These are phyloP conservation scores for Xylariaceae sp. DNA, from an alignment of 2,329 filamentous ascomycete species.

Conservation along the genomic window DNA sequence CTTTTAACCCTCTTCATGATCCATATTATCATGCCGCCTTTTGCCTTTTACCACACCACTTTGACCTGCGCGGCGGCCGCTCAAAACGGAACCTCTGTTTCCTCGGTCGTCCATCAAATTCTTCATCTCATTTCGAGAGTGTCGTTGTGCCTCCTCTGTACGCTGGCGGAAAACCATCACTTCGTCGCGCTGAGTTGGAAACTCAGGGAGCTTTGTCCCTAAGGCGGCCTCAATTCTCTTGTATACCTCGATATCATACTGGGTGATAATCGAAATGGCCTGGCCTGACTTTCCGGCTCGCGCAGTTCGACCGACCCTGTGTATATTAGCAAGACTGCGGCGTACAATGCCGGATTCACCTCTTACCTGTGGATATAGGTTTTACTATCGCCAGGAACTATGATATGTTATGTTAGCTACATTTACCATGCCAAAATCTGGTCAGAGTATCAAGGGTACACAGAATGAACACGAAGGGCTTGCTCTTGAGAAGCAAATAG, in stretches of 20 bases:
- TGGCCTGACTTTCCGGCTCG: conserved; percentile 85
- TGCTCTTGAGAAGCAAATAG: conserved; percentile 52
- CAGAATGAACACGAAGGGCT: not conserved
- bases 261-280: conserved; percentile 81
- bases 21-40: conserved; percentile 68
- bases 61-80: conserved; percentile 53
- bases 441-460: not conserved
- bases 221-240: conserved; percentile 82
- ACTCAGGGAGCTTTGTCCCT: conserved; percentile 76
- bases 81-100: conserved; percentile 57
- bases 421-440: not conserved
- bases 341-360: not conserved
- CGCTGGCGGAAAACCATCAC: conserved; percentile 81
- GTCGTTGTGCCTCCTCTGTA: conserved; percentile 83
- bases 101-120: conserved; percentile 73
- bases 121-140: conserved; percentile 84
- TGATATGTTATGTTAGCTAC: conserved; percentile 5
- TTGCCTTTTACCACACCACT: conserved; percentile 35
- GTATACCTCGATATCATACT: conserved; percentile 78
- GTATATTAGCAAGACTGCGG: conserved; percentile 60
- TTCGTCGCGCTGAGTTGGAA: conserved; percentile 77
- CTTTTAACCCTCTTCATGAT: conserved; percentile 71
- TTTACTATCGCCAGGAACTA: conserved; percentile 54
- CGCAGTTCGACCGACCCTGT: conserved; percentile 86
- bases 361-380: conserved; percentile 76